Evolutionary conservation across 2,329 filamentous ascomycete species (phyloP).

Genomic region (Zasmidium angulare): DNA sequence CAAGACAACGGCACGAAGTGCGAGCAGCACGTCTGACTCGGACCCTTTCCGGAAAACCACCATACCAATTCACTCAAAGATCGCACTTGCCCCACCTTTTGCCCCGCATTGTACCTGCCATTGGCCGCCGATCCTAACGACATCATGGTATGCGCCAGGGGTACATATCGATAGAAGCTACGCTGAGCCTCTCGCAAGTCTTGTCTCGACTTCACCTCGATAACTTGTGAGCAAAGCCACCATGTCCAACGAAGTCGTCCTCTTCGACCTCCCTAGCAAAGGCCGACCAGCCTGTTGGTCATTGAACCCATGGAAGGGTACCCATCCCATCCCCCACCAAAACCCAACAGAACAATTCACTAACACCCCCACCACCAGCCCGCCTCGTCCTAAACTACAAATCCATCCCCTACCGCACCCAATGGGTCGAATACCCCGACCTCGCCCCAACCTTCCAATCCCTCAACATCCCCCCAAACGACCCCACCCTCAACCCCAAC

Average conservation of each 20-base stretch:
- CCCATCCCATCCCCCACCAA: constrained; percentile 10
- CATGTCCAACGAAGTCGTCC: constrained; percentile 44
- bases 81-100: not conserved
- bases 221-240: not conserved
- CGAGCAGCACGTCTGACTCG: too few species aligned
- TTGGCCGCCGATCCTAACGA: not conserved
- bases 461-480: constrained; percentile 52
- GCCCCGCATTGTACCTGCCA: not conserved
- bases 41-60: not conserved
- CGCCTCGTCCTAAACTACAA: constrained; percentile 69
- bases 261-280: constrained; percentile 65
- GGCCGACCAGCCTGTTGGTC: constrained; percentile 58
- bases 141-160: not conserved
- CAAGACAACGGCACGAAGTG: too few species aligned
- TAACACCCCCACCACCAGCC: constrained; percentile 43
- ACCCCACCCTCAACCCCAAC: constrained; percentile 33
- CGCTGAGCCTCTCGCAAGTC: not conserved
- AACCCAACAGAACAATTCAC: constrained; percentile 10
- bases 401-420: constrained; percentile 63
- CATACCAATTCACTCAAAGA: not conserved
- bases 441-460: constrained; percentile 56
- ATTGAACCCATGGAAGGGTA: constrained; percentile 71
- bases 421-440: constrained; percentile 70
- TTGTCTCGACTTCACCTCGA: not conserved
- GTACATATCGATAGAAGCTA: not conserved